phyloP scores from a whole-genome alignment of 495 filamentous ascomycete species.

The Neurospora tetrasperma region DNA sequence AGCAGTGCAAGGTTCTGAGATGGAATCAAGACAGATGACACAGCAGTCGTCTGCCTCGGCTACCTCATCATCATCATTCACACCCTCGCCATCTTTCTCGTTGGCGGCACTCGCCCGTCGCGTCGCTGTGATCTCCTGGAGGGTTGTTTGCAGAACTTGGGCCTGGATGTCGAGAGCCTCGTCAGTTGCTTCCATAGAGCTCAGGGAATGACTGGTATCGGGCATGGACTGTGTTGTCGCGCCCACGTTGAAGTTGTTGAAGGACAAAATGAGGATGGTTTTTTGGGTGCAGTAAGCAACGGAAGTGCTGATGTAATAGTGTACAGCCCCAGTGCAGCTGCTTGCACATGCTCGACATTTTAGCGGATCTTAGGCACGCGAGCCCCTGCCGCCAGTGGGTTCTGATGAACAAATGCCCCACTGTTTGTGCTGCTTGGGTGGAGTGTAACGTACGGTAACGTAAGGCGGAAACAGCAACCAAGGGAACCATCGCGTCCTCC shows the following conservation, averaged over 20 bases:
- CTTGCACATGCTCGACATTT: background rate
- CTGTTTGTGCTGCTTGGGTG: background rate
- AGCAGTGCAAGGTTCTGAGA: constrained; percentile 61
- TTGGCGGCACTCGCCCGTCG: constrained; percentile 2
- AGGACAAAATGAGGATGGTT: background rate
- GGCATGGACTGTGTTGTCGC: background rate
- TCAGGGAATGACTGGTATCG: background rate
- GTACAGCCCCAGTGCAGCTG: background rate
- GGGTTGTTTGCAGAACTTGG: constrained; percentile 36
- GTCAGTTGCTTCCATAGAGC: constrained; percentile 21
- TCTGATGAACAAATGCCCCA: background rate
- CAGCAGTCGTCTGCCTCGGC: constrained; percentile 32
- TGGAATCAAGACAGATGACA: constrained; percentile 64
- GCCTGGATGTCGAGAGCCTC: constrained; percentile 26
- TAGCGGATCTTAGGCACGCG: background rate
- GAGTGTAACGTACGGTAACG: background rate
- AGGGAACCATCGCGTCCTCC: background rate
- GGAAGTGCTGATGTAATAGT: background rate
- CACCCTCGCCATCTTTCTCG: background rate
- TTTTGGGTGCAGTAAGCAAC: background rate
- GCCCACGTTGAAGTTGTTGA: background rate
- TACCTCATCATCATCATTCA: background rate
- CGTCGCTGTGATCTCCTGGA: constrained; percentile 32
- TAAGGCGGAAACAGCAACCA: background rate
- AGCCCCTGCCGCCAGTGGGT: background rate